Percentiles rank a stretch among this genome's conserved stretches.
Evolutionary conservation across 2,329 filamentous ascomycete genomes (phyloP).

Genomic region (Didymella glomerata): DNA sequence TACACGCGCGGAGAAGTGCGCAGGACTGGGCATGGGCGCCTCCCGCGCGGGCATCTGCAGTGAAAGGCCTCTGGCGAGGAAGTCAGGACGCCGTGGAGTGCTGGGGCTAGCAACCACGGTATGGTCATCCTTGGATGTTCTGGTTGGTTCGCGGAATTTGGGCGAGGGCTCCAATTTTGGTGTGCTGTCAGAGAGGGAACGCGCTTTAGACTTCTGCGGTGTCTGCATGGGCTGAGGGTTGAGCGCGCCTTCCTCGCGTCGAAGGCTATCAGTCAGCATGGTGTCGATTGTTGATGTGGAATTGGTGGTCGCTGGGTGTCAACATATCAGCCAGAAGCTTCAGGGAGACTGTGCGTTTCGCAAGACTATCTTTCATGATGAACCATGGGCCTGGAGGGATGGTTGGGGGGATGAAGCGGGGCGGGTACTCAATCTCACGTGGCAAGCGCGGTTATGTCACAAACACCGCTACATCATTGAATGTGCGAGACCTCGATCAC

Average conservation of each 20-base stretch:
- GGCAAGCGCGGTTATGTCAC: conserved; percentile 24
- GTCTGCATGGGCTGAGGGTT: conserved; percentile 27
- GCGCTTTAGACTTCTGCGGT: conserved; percentile 52
- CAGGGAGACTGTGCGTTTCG: conserved; percentile 19
- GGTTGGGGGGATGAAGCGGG: conserved; percentile 34
- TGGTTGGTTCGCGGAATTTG: conserved; percentile 53
- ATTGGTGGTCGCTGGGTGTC: conserved; percentile 19
- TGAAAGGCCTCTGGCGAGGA: conserved; percentile 70
- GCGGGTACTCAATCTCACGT: conserved; percentile 38
- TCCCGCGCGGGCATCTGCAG: conserved; percentile 72
- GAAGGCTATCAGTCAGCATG: conserved; percentile 35
- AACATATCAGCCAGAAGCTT: conserved; percentile 38
- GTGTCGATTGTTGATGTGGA: conserved; percentile 23
- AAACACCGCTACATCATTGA: conserved; percentile 4
- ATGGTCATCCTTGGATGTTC: conserved; percentile 57
- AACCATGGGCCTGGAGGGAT: conserved; percentile 14
- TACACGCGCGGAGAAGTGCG: conserved; percentile 63
- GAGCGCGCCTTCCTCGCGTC: conserved; percentile 33
- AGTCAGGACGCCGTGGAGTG: conserved; percentile 75
- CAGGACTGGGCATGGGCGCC: conserved; percentile 55
- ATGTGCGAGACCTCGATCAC: not conserved
- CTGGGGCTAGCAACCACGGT: conserved; percentile 52
- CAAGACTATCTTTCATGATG: conserved; percentile 17
- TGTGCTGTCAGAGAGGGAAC: conserved; percentile 57
- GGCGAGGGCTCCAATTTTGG: conserved; percentile 57